Percentiles rank a stretch among this genome's conserved stretches.
phyloP scores from a whole-genome alignment of 2,329 filamentous ascomycete species.

The Teratosphaeria epicoccoides region DNA sequence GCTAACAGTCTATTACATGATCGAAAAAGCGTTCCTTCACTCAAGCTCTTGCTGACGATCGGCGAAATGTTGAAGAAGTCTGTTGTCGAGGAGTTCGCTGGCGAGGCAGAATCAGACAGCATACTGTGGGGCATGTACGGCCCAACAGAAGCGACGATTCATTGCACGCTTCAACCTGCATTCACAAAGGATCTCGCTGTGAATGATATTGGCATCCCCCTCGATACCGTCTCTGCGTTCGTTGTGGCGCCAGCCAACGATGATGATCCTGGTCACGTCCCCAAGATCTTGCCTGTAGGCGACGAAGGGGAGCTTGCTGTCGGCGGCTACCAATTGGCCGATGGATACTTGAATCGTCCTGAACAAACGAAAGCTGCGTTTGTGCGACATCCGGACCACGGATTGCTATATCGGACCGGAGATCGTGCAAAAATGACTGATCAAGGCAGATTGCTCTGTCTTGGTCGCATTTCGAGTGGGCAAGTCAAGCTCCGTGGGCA shows the following conservation, averaged over 20 bases:
- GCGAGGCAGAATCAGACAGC: conserved; percentile 40
- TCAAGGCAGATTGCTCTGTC: conserved; percentile 66
- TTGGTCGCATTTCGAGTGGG: conserved; percentile 66
- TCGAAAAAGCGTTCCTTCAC: conserved; percentile 54
- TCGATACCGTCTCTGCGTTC: conserved; percentile 73
- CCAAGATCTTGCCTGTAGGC: conserved; percentile 50
- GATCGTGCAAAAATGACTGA: conserved; percentile 63
- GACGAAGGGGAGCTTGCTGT: conserved; percentile 70
- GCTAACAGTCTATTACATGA: conserved; percentile 63
- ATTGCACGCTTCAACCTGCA: conserved; percentile 65
- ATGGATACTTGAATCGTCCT: conserved; percentile 69
- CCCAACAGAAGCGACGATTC: conserved; percentile 83
- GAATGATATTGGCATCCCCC: conserved; percentile 63
- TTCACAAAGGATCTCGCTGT: conserved; percentile 49
- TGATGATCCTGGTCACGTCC: neutral
- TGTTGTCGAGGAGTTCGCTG: conserved; percentile 71
- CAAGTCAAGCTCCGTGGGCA: conserved; percentile 84
- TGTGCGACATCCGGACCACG: conserved; percentile 52
- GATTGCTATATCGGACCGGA: conserved; percentile 70
- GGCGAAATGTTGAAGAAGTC: conserved; percentile 80
- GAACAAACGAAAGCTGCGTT: conserved; percentile 66
- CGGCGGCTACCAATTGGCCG: conserved; percentile 68
- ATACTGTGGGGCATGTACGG: conserved; percentile 91
- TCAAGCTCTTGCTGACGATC: conserved; percentile 71
- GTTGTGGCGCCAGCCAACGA: conserved; percentile 44